A percentile compares a stretch with the other conserved stretches of the same genome.
These are phyloP conservation scores for Yarrowia hollandica DNA, from an alignment of 805 yeast genomes.

Conservation along the genomic window DNA sequence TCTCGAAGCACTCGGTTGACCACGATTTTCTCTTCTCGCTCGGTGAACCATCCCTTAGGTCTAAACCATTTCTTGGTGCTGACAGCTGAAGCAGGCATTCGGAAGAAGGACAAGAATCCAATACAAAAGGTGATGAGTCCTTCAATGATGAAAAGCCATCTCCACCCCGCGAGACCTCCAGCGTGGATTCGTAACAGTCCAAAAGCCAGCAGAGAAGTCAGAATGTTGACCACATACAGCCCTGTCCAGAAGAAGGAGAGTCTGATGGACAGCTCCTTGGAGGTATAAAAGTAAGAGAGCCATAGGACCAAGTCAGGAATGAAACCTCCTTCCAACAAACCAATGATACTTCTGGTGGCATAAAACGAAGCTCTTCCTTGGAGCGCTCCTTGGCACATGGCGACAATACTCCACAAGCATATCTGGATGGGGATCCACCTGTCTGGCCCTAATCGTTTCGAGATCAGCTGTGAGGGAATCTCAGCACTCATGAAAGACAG, in stretches of 20 bases:
- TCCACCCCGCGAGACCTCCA: slow-evolving; percentile 47
- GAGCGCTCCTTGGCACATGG: slow-evolving; percentile 53
- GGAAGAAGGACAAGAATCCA: slow-evolving; percentile 52
- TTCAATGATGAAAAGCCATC: slow-evolving; percentile 33
- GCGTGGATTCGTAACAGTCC: slow-evolving; percentile 58
- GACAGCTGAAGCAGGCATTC: slow-evolving; percentile 57
- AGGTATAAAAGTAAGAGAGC: slow-evolving; percentile 65
- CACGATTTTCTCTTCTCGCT: slow-evolving; percentile 56
- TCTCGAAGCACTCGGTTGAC: slow-evolving; percentile 61
- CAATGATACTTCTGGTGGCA: slow-evolving; percentile 53
- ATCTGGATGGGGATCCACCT: slow-evolving; percentile 64
- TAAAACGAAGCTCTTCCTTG: slow-evolving; percentile 47
- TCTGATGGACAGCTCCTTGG: slow-evolving; percentile 57
- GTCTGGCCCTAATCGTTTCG: slow-evolving; percentile 65
- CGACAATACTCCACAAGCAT: slow-evolving; percentile 56
- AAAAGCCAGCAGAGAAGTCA: slow-evolving; percentile 52
- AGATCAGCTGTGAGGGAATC: slow-evolving; percentile 65
- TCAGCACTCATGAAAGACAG: slow-evolving; percentile 61
- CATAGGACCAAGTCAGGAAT: slow-evolving; percentile 64
- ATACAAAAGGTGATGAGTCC: slow-evolving; percentile 29
- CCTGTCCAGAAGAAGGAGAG: slow-evolving; percentile 62
- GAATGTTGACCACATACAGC: slow-evolving; percentile 49
- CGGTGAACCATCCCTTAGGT: slow-evolving; percentile 54
- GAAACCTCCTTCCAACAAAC: slow-evolving; percentile 65
- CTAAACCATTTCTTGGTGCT: slow-evolving; percentile 53